These are phyloP conservation scores for Cladosporium sphaerospermum DNA, from an alignment of 2,329 filamentous ascomycete species.

Conservation along the genomic window DNA sequence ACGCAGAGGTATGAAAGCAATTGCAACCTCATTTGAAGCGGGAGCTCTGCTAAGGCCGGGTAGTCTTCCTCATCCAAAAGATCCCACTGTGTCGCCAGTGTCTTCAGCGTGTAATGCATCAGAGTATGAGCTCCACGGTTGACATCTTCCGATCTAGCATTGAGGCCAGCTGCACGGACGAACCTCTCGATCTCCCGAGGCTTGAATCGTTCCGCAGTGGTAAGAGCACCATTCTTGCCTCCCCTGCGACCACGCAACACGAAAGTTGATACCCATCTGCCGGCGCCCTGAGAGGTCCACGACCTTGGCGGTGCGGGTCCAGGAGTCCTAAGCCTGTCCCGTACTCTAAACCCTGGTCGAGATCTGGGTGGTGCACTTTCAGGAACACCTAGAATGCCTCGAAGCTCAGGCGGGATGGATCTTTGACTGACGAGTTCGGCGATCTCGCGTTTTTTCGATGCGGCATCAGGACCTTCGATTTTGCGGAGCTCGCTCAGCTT, in stretches of 20 bases:
- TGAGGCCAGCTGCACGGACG: conserved; percentile 16
- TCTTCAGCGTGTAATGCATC: conserved; percentile 46
- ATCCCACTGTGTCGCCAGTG: conserved; percentile 51
- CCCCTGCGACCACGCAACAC: conserved; percentile 15
- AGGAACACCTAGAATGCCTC: conserved; percentile 39
- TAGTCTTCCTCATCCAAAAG: conserved; percentile 53
- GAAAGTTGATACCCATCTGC: conserved; percentile 1
- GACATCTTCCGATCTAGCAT: neutral
- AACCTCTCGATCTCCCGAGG: conserved; percentile 24
- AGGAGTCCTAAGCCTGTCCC: conserved; percentile 31
- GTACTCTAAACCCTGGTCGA: conserved; percentile 33
- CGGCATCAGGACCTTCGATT: conserved; percentile 33
- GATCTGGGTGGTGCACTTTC: conserved; percentile 42
- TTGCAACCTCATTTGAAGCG: conserved; percentile 45
- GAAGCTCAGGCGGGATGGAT: conserved; percentile 40
- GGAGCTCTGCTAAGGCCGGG: conserved; percentile 47
- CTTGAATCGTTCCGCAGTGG: conserved; percentile 19
- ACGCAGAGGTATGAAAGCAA: conserved; percentile 52
- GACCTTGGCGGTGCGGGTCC: conserved; percentile 43
- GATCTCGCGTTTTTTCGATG: conserved; percentile 37
- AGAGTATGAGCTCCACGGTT: conserved; percentile 34
- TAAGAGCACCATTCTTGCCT: conserved; percentile 6
- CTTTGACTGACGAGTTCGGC: conserved; percentile 36
- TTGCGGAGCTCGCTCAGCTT: conserved; percentile 42
- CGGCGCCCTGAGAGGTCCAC: conserved; percentile 17